A percentile compares a stretch with the other conserved stretches of the same genome.
phyloP scores from a whole-genome alignment of 78 protist genomes.

The Andalucia godoyi region DNA sequence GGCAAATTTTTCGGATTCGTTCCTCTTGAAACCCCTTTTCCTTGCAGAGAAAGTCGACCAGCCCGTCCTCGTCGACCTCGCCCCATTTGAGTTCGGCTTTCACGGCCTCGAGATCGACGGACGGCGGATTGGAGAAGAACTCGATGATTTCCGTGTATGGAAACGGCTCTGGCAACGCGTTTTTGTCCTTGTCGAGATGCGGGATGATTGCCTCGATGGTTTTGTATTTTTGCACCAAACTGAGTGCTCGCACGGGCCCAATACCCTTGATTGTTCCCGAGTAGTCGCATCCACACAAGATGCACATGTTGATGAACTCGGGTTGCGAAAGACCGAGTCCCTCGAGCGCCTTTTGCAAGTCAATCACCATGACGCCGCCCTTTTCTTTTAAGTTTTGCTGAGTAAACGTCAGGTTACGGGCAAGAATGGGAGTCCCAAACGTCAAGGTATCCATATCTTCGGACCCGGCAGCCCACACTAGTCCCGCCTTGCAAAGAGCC shows the following conservation, averaged over 20 bases:
- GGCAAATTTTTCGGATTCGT: not conserved
- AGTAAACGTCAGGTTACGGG: constrained; percentile 64
- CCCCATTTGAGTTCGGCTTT: constrained; percentile 40
- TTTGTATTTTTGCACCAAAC: constrained; percentile 41
- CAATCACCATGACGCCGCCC: constrained; percentile 64
- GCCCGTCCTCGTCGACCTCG: constrained; percentile 74
- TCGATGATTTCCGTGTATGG: constrained; percentile 48
- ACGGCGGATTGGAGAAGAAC: constrained; percentile 65
- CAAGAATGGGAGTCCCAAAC: constrained; percentile 63
- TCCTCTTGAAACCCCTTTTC: constrained; percentile 66
- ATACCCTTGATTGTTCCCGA: constrained; percentile 64
- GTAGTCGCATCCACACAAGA: constrained; percentile 90
- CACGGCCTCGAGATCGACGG: constrained; percentile 27
- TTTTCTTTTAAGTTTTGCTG: constrained; percentile 81
- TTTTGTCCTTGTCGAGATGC: constrained; percentile 37
- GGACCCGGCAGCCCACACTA: constrained; percentile 65
- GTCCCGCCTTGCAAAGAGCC: constrained; percentile 43
- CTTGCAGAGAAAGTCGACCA: constrained; percentile 42
- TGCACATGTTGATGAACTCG: constrained; percentile 92
- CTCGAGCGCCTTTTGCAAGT: constrained; percentile 38
- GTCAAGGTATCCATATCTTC: constrained; percentile 98
- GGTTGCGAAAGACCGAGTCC: constrained; percentile 61
- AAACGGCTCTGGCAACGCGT: constrained; percentile 56
- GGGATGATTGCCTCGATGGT: constrained; percentile 51
- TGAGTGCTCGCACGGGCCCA: constrained; percentile 65